Base-by-base conservation (phyloP, 495 filamentous ascomycete species). In the Lichina pygmaea region DNA sequence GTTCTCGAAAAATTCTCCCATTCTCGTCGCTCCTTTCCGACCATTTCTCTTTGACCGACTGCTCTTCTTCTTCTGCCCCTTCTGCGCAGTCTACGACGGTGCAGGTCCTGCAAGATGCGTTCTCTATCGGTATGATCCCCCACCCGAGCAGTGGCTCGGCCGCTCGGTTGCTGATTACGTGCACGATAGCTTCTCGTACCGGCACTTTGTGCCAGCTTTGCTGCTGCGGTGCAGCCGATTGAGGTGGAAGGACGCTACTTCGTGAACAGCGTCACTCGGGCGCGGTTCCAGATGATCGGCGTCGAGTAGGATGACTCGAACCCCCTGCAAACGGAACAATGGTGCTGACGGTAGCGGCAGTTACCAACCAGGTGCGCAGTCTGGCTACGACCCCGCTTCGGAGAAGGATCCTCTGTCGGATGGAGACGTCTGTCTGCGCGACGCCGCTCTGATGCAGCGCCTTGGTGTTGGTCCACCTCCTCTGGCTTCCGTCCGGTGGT, bases 401-500 rank as follows among this genome's bases (percentile, higher is more conserved):
- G 64, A 66, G 10, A 57, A 65, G 40, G 86, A 95, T 58, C 77
- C 86, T 43, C 65, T 95, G 43, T 83, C 70, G 53, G 66, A 93
- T 57, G 66, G 63, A 24, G 68, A 74, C 32, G 64, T 70, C 45
- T 95, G 86, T 64, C 61, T 86, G 52, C 77, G 86, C 43, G 86
- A 95, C 67, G 86, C 89, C 43, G 84, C 84, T 8, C 63, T 95
- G 24, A 82, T 95, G 72, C 86, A 95, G 66, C 58, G 68, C 30
- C 65, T 95, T 46, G 79, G 77, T 40, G 17, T 24, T 24, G 24
- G 24, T 24, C 1, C 24, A 24, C 24, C 24, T 24, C 4, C 24
- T 24, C 24, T 24, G 24, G 24, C 24, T 24, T 10, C 13, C 42
- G 7, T 15, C 9, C 11, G 5, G 16, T 13, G 33, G n/a, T 44